Evolutionary conservation across 2,329 filamentous ascomycete genomes (phyloP).

Genomic region (Hypoxylon sp.): DNA sequence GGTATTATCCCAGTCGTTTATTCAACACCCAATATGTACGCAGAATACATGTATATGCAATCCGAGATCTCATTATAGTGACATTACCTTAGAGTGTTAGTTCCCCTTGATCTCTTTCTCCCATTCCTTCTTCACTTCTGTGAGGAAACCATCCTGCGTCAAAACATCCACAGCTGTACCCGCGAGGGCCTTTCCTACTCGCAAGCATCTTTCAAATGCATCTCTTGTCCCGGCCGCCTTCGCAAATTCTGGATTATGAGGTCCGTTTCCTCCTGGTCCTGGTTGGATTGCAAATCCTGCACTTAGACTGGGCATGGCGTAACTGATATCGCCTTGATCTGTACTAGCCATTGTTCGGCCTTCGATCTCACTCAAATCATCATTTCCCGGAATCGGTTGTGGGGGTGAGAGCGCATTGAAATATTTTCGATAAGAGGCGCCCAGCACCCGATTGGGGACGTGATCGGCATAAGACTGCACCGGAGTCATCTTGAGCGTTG

Average conservation of each 20-base stretch:
- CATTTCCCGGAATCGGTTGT: conserved; percentile 55
- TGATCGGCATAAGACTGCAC: conserved; percentile 67
- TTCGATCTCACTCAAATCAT: conserved; percentile 59
- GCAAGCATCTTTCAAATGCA: conserved; percentile 63
- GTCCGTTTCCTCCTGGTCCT: conserved; percentile 60
- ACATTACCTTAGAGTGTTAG: conserved; percentile 1
- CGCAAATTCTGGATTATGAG: conserved; percentile 69
- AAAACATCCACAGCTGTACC: conserved; percentile 65
- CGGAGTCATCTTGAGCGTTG: conserved; percentile 61
- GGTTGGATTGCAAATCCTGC: conserved; percentile 67
- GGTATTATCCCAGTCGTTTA: not conserved
- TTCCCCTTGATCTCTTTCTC: conserved; percentile 48
- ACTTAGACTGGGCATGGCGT: conserved; percentile 69
- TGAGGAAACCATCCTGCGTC: conserved; percentile 58
- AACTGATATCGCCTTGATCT: conserved; percentile 72
- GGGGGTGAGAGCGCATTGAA: conserved; percentile 60
- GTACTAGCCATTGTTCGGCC: conserved; percentile 68
- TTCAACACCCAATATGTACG: not conserved
- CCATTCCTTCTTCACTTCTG: conserved; percentile 60
- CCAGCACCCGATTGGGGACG: conserved; percentile 67
- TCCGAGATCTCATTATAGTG: not conserved
- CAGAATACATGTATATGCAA: conserved; percentile 1
- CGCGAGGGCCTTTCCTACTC: conserved; percentile 64
- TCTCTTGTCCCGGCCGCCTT: conserved; percentile 64
- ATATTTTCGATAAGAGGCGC: conserved; percentile 60